Conservation (phyloP, 305 asterid genomes). For the Andrographis paniculata region DNA sequence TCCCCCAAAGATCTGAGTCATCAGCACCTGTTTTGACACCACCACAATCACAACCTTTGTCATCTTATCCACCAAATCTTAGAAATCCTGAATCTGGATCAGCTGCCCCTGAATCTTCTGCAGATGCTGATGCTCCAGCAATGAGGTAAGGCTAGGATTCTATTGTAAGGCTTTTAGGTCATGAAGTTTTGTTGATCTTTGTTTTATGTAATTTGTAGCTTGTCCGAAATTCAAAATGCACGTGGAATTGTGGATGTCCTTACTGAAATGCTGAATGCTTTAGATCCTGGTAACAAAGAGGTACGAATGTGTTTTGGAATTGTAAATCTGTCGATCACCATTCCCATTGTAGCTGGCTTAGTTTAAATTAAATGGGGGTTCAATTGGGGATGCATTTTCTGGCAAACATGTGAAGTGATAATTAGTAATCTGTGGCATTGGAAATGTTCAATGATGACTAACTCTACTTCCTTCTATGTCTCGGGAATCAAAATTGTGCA, state of each 20-base stretch:
- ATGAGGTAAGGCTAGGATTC: conserved; percentile 35
- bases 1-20: conserved; percentile 65
- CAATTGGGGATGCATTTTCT: background rate
- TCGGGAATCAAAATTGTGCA: conserved; percentile 3
- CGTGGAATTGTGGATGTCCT: conserved; percentile 88
- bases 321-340: conserved; percentile 5
- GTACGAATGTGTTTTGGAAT: conserved; percentile 22
- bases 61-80: conserved; percentile 53
- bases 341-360: background rate
- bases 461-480: background rate
- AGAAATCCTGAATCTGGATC: conserved; percentile 39
- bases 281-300: conserved; percentile 71
- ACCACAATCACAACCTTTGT: conserved; percentile 61
- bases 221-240: conserved; percentile 78
- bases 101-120: conserved; percentile 59
- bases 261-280: conserved; percentile 81
- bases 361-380: background rate
- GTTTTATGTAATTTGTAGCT: conserved; percentile 26
- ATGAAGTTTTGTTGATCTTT: conserved; percentile 13
- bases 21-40: conserved; percentile 67
- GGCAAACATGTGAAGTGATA: too few relatives aligned
- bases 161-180: conserved; percentile 11
- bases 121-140: conserved; percentile 73
- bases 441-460: too few relatives aligned
- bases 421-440: too few relatives aligned